Base-by-base conservation (phyloP, 2,329 filamentous ascomycete genomes). In the Leptographium procerum region DNA sequence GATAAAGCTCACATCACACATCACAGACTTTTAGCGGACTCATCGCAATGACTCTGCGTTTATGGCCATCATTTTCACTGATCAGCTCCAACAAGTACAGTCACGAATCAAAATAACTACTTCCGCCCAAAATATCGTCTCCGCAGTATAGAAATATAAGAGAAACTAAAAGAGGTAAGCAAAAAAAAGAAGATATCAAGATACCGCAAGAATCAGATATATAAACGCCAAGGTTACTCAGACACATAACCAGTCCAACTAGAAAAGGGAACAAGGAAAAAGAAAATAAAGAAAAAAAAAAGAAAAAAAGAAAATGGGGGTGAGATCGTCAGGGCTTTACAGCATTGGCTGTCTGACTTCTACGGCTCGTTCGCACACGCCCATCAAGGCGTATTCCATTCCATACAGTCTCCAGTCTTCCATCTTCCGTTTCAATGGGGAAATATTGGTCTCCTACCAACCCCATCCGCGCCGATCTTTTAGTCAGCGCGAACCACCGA, bases 401-500 rank as follows among this genome's bases (percentile, higher is more conserved):
- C 8, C 9, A 33, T 13, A 19, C 24, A 22, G 9, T 36, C 33
- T 47, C 19, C 26, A 53, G 19, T 4, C 22, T 11, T 34, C n/a
- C n/a, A n/a, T n/a, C n/a, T n/a, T n/a, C n/a, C 7, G 40, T n/a
- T 43, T 43, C 40, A 43, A 43, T 43, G 40, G 40, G 40, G 40
- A n/a, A n/a, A n/a, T 56, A 19, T 29, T 47, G 29, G 7, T 22
- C 29, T 51, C 19, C 22, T 55, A 64, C 63, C 63, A 65, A 13
- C 63, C 63, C 63, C 63, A 65, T 31, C 62, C 64, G 22, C 63
- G 61, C 56, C 64, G 61, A 61, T 64, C 62, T 60, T 62, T 61
- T 13, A 64, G 63, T 67, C 65, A 80, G 63, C 80, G 78, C 55
- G 76, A 72, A 59, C 75, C 74, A 8, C 83, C 83, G 9, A 86